Conservation (phyloP, 257 asterid genomes). For the Anisodus acutangulus region DNA sequence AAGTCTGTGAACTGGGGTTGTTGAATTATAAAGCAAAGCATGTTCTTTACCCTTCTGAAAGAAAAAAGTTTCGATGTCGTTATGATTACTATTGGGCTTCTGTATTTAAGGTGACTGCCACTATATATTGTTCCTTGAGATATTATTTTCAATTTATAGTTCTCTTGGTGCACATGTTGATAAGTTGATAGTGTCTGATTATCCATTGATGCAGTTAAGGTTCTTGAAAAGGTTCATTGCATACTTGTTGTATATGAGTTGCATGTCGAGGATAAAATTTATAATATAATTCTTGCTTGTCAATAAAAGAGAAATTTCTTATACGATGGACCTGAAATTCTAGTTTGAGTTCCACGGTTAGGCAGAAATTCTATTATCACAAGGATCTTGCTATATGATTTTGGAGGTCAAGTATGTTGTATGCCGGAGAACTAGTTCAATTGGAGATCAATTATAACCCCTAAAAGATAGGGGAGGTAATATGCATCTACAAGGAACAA, state of each 20-base stretch:
- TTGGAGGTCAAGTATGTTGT: not conserved
- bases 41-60: constrained; percentile 77
- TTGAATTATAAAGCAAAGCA: constrained; percentile 84
- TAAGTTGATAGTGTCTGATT: not conserved
- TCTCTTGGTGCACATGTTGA: constrained; percentile 25
- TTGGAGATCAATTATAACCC: not conserved
- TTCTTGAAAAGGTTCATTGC: constrained; percentile 9
- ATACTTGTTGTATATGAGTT: constrained; percentile 20
- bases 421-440: not conserved
- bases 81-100: constrained; percentile 99
- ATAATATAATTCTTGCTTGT: not conserved
- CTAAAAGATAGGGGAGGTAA: constrained; percentile 4
- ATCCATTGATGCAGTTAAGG: constrained; percentile 3
- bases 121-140: constrained; percentile 24
- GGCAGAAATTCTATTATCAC: not conserved
- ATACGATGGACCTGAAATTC: constrained; percentile 3
- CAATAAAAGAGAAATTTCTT: not conserved
- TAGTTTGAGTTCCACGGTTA: not conserved
- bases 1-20: constrained; percentile 94
- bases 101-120: constrained; percentile 75
- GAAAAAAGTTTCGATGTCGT: constrained; percentile 83
- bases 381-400: not conserved
- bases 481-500: not conserved
- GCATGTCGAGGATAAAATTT: not conserved
- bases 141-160: not conserved